Evolutionary conservation across 2,329 filamentous ascomycete species (phyloP), one percentile per base, ranked within the genome.

Genomic region (Ascocoryne sarcoides): DNA sequence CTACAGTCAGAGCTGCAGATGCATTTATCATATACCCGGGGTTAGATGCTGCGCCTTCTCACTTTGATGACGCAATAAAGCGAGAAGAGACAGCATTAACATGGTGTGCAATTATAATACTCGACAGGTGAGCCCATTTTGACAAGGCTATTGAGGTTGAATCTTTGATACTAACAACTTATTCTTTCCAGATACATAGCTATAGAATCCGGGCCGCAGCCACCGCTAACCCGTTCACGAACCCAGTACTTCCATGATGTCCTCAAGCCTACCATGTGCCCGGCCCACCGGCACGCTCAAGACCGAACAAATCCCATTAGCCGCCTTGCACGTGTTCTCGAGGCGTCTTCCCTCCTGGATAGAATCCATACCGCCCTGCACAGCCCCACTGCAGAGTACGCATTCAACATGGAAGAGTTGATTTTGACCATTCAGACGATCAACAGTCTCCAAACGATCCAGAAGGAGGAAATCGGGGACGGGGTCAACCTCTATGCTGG

Each of bases 321-420:
- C 30, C 44, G 42, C 17, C 34, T 51, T 34, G 15, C 35, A 14
- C 43, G 42, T 18, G 42, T 51, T 12, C 37, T 45, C 36, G 43
- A 50, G 45, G 45, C 47, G 14, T 50, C 47, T 4, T 17, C 32
- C 12, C 42, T 52, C 20, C 40, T 52, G 1, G 49, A 52, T 35
- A 48, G 46, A 14, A 40, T 48, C 16, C 49, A 52, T 37, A 38
- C 18, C 10, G 37, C 32, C 9, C 16, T 48, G 3, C 36, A 52
- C 32, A 39, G 16, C n/a, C 45, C 47, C 7, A 37, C 37, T 2
- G 8, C 30, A 28, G 37, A 50, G n/a, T 29, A 40, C 7, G 10
- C 26, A 21, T 44, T 47, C 21, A 42, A 50, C 18, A 32, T 48
- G n/a, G 45, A 48, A 34, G 49, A 50, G 19, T 16, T 50, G 21